Base-by-base conservation (phyloP, 306 rosid species). In the Pyrus betulifolia region DNA sequence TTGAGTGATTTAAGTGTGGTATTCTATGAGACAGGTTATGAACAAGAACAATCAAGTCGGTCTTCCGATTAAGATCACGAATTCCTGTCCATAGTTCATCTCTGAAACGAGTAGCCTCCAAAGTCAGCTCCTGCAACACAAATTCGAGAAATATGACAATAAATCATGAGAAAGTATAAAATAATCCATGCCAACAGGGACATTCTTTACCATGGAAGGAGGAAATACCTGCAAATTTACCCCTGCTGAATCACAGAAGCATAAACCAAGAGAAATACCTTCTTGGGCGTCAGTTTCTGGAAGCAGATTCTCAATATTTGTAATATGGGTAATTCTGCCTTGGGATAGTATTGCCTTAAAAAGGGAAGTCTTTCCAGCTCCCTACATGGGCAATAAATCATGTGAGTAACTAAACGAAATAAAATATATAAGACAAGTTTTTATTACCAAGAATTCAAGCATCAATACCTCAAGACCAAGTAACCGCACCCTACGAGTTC, bases 361-460 rank as follows among this genome's bases (percentile, higher is more conserved):
- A 81, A 95, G 98, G 69, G 93, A 89, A 79, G 97, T 90, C 89
- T 92, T 95, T 76, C 97, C 96, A 33, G 98, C 88, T 81, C 97
- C 98, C 97, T 95, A 78, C 62, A 86, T 61, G 74, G 67, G 40
- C 81, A 79, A 77, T 67, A 82, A 64, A 80, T 79, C 78, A 68
- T 14, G 74, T 67, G 42, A 72, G 60, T 85, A 73, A 57, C 42
- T 21, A 63, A 46, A 71, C 23, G 51, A 17, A 42, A 23, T 18
- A 71, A 52, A 35, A 57, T 33, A 70, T 4, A 74, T 2, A 2
- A 10, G 45, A 22, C n/a, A 74, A 61, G 10, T 21, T 31, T 63
- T 55, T 44, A 15, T 46, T 45, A 62, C 55, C 55, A 2, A 35
- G 9, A 69, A 33, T 27, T 23, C 70, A 45, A 31, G 63, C 67